phyloP scores from a whole-genome alignment of 345 rosid species.

The Acer yangbiense region DNA sequence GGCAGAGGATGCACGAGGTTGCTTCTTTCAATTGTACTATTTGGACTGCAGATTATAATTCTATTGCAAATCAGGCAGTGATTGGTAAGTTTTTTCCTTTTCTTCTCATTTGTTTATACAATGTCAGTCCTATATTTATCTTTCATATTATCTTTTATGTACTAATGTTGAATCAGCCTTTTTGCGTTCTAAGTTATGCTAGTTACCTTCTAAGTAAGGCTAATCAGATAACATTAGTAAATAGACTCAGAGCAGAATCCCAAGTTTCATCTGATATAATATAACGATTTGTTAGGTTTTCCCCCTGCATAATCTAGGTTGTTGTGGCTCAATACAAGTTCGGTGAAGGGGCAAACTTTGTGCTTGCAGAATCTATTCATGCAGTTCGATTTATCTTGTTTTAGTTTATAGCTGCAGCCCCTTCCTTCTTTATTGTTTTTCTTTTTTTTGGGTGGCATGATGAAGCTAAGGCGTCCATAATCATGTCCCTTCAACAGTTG shows the following conservation, averaged over 20 bases:
- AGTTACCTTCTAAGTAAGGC: neutral
- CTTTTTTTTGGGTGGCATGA: neutral
- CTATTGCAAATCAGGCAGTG: conserved; percentile 54
- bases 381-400: neutral
- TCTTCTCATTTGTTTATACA: conserved; percentile 12
- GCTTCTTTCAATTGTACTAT: conserved; percentile 59
- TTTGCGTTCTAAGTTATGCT: neutral
- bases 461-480: neutral
- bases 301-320: neutral
- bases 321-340: neutral
- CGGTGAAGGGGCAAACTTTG: neutral
- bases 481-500: neutral
- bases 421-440: too few species aligned
- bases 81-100: conserved; percentile 52
- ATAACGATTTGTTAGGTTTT: neutral
- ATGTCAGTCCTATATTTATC: conserved; percentile 18
- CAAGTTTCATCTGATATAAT: neutral
- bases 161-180: conserved; percentile 12
- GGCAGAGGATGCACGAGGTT: conserved; percentile 26
- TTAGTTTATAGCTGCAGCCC: neutral
- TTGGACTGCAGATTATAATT: conserved; percentile 85
- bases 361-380: neutral
- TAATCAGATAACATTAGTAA: neutral
- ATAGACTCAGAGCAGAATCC: neutral
- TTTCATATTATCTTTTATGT: neutral